Base-by-base conservation (phyloP, 164 flowering plant species). In the Vitis labrusca region DNA sequence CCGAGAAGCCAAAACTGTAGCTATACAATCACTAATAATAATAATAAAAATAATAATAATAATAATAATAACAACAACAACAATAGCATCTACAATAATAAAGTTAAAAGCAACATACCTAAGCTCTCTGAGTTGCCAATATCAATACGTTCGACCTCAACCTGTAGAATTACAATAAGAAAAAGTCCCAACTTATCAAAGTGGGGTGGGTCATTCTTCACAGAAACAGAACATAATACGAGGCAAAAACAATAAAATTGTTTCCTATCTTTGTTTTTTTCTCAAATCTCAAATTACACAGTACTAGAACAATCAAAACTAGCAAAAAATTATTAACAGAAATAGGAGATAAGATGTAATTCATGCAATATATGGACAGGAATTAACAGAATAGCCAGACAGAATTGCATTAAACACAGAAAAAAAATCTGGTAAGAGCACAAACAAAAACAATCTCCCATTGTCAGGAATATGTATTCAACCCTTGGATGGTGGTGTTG, bases 71-170 rank as follows among this genome's bases (percentile, higher is more conserved):
- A 37, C 44, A 37, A 37, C 44, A 53, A 53, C 56, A 37, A 37
- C 44, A 37, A 37, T 6, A 53, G 10, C 56, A 9, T 63, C 11
- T 16, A 7, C 12, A 27, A 9, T 11, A 10, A 16, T 65, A 54
- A 19, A 59, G 17, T 32, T 29, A 53, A 55, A 48, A 8, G 23
- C 56, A 65, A 49, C 80, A 66, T 76, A 86, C 97, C 97, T 78
- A 80, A 71, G 72, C 67, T 76, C 66, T 78, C 86, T 61, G 83
- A 58, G 57, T 85, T 85, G 3, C 87, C 91, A 74, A 80, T 76
- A 75, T 85, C 90, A 64, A 88, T 87, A 66, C 83, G 73, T 72
- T 90, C 94, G 73, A 86, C 85, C 77, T 84, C 92, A 75, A 83
- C 89, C 91, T 91, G 88, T 59, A 71, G 47, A 4, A 67, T 15